These are phyloP conservation scores for Penicillium sclerotigenum DNA, from an alignment of 2,329 filamentous ascomycete species.

Conservation along the genomic window DNA sequence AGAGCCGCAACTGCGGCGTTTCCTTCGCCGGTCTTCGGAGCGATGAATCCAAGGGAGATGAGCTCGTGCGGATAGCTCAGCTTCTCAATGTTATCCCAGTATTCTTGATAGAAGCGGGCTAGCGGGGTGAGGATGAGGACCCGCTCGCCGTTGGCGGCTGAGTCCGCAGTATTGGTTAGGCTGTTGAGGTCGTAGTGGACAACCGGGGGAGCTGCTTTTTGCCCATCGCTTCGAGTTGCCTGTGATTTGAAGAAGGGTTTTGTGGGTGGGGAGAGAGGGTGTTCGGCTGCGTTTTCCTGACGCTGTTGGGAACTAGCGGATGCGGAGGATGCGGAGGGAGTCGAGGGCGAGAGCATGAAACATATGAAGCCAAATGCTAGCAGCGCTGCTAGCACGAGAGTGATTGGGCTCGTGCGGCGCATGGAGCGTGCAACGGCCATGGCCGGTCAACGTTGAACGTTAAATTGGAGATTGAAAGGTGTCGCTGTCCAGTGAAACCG, in stretches of 20 bases:
- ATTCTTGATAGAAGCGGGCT: constrained; percentile 86
- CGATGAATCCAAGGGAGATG: constrained; percentile 92
- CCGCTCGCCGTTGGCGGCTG: constrained; percentile 75
- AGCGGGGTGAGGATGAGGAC: constrained; percentile 91
- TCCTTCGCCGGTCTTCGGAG: constrained; percentile 88
- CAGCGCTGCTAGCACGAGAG: constrained; percentile 66
- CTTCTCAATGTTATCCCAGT: constrained; percentile 89
- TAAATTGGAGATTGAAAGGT: constrained; percentile 9
- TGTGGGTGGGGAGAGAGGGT: constrained; percentile 70
- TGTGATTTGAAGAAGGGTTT: constrained; percentile 70
- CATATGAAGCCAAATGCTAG: constrained; percentile 68
- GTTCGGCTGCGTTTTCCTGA: constrained; percentile 59
- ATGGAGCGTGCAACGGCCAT: constrained; percentile 64
- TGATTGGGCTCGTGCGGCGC: constrained; percentile 76
- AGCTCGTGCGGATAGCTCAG: constrained; percentile 89
- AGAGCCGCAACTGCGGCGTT: constrained; percentile 79
- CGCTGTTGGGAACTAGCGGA: constrained; percentile 50
- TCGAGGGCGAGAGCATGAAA: constrained; percentile 49
- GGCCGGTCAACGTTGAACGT: constrained; percentile 22
- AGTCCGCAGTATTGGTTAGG: constrained; percentile 75
- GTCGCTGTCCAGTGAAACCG: constrained; percentile 14
- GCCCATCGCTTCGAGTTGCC: constrained; percentile 45
- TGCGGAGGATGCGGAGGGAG: constrained; percentile 47
- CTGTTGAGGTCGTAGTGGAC: constrained; percentile 94
- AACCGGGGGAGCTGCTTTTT: constrained; percentile 71